Evolutionary conservation across 129 eudicot genomes (phyloP), one percentile per base, ranked within the genome.

Genomic region (Scalesia atractyloides): DNA sequence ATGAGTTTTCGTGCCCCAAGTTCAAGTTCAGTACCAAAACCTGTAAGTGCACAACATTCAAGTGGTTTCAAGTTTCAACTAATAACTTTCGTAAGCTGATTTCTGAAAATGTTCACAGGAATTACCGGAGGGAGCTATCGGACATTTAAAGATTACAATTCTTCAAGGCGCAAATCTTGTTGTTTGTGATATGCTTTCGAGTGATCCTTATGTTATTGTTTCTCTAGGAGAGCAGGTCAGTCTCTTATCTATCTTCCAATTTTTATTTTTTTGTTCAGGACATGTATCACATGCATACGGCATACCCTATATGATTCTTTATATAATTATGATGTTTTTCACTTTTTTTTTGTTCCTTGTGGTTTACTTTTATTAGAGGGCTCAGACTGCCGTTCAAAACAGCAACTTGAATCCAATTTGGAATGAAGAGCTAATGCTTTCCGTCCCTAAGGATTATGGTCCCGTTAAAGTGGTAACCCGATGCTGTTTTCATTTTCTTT

Each of bases 171-270:
- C 87, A 53, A 91, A 91, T 77, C 76, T 91, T 79, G 97, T 96
- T 57, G 70, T 91, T 13, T 88, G 96, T 78, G 97, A 91, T 81
- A 91, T 91, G 89, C 73, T 86, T 70, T 80, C 97, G 37, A 91
- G 97, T 75, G 97, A 91, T 79, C 97, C 97, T 13, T 91, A 91
- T 79, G 96, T 91, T 20, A 85, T 91, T 46, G 78, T 91, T 81
- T 66, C 70, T 12, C 81, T 91, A 63, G 93, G 89, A 24, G 77
- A 91, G 22, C 96, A 88, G 96, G 97, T 91, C 16, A 43, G 83
- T 81, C 18, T 80, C 16, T 59, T 15, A 9, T 26, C 5, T 75
- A n/a, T 7, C 18, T 54, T 54, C 4, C 7, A 1, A 4, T 50
- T 50, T n/a, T 15, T 50, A 4, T 50, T 17, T 58, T 20, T 20